Conservation (phyloP, 1,139 yeast genomes). For the Pichia sp. region DNA sequence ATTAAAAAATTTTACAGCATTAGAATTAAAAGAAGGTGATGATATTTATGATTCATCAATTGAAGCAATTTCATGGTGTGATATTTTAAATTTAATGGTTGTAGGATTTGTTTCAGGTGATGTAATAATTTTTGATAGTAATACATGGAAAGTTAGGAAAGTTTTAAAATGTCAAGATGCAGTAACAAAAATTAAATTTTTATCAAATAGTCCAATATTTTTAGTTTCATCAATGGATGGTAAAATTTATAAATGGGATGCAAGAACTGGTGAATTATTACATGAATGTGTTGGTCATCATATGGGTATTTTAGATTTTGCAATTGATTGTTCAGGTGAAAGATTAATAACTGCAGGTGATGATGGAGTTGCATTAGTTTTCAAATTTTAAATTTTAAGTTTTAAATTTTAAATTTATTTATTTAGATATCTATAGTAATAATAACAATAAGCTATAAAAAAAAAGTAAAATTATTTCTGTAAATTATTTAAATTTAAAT, state of each 20-base stretch:
- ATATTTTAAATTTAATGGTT: constrained; percentile 60
- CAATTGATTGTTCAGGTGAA: constrained; percentile 47
- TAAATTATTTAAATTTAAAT: neutral
- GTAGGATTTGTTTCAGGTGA: constrained; percentile 89
- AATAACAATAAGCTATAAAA: neutral
- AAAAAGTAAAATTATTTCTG: no score
- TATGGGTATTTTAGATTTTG: constrained; percentile 87
- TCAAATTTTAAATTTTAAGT: constrained; percentile 21
- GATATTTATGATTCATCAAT: constrained; percentile 72
- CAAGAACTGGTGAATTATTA: constrained; percentile 70
- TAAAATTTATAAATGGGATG: constrained; percentile 79
- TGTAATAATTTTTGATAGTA: constrained; percentile 71
- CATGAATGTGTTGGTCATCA: constrained; percentile 87
- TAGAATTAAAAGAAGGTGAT: constrained; percentile 55
- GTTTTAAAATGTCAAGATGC: constrained; percentile 69
- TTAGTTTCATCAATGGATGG: constrained; percentile 83
- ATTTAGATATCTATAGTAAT: neutral
- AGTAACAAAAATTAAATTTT: constrained; percentile 70
- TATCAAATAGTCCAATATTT: constrained; percentile 50
- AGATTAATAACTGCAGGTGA: constrained; percentile 93
- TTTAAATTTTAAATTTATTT: neutral
- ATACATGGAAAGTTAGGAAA: constrained; percentile 81
- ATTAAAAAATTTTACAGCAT: constrained; percentile 57
- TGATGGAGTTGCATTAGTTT: constrained; percentile 87
- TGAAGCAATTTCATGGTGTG: constrained; percentile 84